These are phyloP conservation scores for Pseudomonodictys pantanalensis DNA, from an alignment of 495 filamentous ascomycete species.

Conservation along the genomic window DNA sequence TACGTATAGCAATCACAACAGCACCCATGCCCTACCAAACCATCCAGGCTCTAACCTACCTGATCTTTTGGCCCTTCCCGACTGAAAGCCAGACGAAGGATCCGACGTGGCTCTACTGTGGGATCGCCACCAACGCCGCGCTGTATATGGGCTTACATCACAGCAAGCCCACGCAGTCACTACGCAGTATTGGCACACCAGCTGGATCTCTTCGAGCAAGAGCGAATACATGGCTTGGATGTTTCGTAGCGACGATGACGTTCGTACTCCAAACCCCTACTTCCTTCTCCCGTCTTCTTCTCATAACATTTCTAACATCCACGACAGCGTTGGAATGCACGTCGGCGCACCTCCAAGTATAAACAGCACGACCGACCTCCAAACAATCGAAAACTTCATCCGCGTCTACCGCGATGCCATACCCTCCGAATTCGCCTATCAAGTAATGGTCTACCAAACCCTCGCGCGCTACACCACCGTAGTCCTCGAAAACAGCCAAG, in stretches of 20 bases:
- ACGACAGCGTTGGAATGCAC: constrained; percentile 13
- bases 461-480: constrained; percentile 10
- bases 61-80: constrained; percentile 14
- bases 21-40: constrained; percentile 9
- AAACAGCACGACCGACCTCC: constrained; percentile 2
- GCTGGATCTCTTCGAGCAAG: constrained; percentile 2
- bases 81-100: background rate
- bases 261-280: constrained; percentile 1
- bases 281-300: background rate
- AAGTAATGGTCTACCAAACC: constrained; percentile 16
- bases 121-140: constrained; percentile 13
- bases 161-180: background rate
- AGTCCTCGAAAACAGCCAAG: background rate
- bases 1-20: background rate
- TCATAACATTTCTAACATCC: background rate
- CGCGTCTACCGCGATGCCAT: constrained; percentile 8
- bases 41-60: constrained; percentile 9
- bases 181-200: background rate
- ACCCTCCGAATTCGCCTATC: constrained; percentile 5
- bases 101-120: constrained; percentile 20
- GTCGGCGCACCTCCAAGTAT: constrained; percentile 7
- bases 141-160: constrained; percentile 12
- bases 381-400: constrained; percentile 10
- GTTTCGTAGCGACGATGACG: constrained; percentile 1
- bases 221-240: constrained; percentile 13